Conservation (phyloP, 1,139 yeast genomes). For the Blastobotrys elegans region DNA sequence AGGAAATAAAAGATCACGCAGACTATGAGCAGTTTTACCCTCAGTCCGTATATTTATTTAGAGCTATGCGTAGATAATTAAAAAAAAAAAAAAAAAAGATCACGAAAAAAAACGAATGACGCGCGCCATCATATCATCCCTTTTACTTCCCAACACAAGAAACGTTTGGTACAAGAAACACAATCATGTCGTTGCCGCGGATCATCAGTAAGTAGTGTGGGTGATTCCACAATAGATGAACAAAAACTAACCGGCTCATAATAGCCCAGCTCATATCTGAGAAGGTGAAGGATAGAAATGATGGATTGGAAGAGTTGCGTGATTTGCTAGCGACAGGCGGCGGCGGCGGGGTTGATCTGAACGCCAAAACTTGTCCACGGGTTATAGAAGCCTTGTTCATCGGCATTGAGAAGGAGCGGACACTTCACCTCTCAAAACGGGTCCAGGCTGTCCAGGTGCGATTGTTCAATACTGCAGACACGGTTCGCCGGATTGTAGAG, state of each 20-base stretch:
- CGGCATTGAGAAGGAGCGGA: constrained; percentile 8
- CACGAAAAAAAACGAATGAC: too few relatives aligned
- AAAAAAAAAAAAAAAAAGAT: background rate
- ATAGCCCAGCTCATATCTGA: constrained; percentile 17
- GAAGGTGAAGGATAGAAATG: constrained; percentile 15
- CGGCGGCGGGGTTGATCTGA: constrained; percentile 4
- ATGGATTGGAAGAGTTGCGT: constrained; percentile 6
- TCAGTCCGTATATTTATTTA: constrained; percentile 42
- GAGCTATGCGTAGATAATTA: constrained; percentile 31
- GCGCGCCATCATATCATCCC: background rate
- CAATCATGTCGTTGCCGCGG: background rate
- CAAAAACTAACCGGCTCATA: too few relatives aligned
- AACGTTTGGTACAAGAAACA: too few relatives aligned
- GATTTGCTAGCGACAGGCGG: background rate
- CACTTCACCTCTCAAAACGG: background rate
- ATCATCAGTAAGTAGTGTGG: constrained; percentile 3
- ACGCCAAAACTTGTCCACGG: constrained; percentile 11
- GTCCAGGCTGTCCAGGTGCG: constrained; percentile 10
- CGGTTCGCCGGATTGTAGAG: constrained; percentile 14
- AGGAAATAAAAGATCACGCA: constrained; percentile 37
- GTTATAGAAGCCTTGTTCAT: constrained; percentile 14
- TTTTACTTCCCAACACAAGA: too few relatives aligned
- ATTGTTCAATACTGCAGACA: constrained; percentile 12
- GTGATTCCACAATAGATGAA: too few relatives aligned
- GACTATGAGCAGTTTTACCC: constrained; percentile 36